Base-by-base conservation (phyloP, 2,329 filamentous ascomycete species). In the Elsinoe perseae region DNA sequence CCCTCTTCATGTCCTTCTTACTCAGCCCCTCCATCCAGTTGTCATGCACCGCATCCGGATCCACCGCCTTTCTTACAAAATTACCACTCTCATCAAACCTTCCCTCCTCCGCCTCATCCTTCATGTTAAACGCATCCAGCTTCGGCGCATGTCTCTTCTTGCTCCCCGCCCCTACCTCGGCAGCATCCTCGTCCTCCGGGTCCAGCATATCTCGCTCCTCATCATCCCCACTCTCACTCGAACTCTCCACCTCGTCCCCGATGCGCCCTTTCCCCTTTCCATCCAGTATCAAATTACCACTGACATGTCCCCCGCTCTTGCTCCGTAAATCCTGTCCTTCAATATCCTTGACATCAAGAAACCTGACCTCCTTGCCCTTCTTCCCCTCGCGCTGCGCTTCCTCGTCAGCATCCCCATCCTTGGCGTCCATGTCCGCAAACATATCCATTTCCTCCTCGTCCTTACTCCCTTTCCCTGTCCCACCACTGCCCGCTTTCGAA, bases 101-200 rank as follows among this genome's bases (percentile, higher is more conserved):
- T 1, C 93, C 93, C 63, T 97, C 92, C 66, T 97, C 90, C 69
- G 95, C 85, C 70, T 98, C 93, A 10, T 81, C 76, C 58, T 82
- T 84, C 78, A 98, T 87, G 67, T 98, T 97, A 78, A 98, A 98
- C 2, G 92, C 92, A 70, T 97, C 93, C 4, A 98, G 80, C 69
- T 93, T 89, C 1, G 93, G 93, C 1, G 93, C 93, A 70, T 96
- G 89, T 64, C 84, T 87, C 74, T 96, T 97, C 64, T 95, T 86
- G 1, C 87, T 87, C 12, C 93, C 93, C 1, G 89, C 85, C 1
- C 93, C 93, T 4, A 98, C 77, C 69, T 98, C 93, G 56, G 91
- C 86, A 63, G 96, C 93, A 14, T 95, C 68, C 16, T 83, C 87
- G 59, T 87, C 83, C 61, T 88, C 69, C 57, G 71, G 68, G 28